Conservation (phyloP, 306 rosid genomes). For the Echinosophora koreensis region DNA sequence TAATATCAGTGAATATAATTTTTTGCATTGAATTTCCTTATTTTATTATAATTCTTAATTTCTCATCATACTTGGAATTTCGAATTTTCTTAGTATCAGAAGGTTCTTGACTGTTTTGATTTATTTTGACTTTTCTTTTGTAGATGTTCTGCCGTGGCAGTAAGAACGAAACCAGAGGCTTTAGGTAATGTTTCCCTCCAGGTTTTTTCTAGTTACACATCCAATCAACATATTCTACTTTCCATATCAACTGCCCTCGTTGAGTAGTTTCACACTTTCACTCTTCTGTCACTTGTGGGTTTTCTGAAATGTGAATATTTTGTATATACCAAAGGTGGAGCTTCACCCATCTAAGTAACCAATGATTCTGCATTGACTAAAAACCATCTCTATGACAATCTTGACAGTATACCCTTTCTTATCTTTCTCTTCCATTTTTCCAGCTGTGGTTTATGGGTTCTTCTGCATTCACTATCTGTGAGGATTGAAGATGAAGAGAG, state of each 20-base stretch:
- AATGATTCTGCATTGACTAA: constrained; percentile 22
- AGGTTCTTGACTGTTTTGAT: constrained; percentile 42
- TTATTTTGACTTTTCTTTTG: constrained; percentile 46
- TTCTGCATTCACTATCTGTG: constrained; percentile 91
- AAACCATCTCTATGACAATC: neutral
- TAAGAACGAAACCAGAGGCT: constrained; percentile 89
- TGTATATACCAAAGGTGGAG: neutral
- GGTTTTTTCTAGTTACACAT: constrained; percentile 33
- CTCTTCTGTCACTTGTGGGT: constrained; percentile 17
- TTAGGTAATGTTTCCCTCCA: constrained; percentile 67
- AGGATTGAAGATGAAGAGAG: constrained; percentile 92
- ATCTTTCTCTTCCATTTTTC: constrained; percentile 40
- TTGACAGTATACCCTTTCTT: constrained; percentile 12
- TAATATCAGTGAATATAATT: neutral
- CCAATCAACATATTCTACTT: constrained; percentile 21
- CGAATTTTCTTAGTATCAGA: constrained; percentile 29
- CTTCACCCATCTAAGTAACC: constrained; percentile 4
- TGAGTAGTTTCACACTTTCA: constrained; percentile 5
- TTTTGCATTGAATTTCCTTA: neutral
- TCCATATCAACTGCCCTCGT: constrained; percentile 6
- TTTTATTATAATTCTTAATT: constrained; percentile 16
- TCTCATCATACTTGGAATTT: neutral
- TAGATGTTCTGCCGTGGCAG: constrained; percentile 98
- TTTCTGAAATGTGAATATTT: neutral
- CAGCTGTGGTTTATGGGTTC: constrained; percentile 99